Evolutionary conservation across 306 rosid genomes (phyloP), one percentile per base, ranked within the genome.

Genomic region (Neltuma alba): DNA sequence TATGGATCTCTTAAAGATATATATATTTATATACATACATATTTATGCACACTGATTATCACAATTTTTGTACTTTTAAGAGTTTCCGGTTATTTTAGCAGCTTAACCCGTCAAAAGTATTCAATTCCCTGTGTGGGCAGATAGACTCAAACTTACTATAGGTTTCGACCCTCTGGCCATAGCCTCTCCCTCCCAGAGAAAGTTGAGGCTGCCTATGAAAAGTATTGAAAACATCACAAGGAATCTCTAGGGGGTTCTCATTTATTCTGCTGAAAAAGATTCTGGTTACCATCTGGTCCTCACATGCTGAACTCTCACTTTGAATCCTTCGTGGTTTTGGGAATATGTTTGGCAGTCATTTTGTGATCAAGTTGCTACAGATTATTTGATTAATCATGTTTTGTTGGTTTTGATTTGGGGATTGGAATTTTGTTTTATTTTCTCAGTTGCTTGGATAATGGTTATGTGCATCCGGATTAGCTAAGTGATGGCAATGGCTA

Each of bases 31-130:
- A 33, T 33, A 33, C 36, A 33, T 5, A 1, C 36, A n/a, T n/a
- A n/a, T n/a, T n/a, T n/a, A n/a, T n/a, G n/a, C 4, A 37, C 40
- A 48, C 21, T 15, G 16, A 18, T 50, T n/a, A 21, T 30, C 33
- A 20, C 61, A 45, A 64, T 21, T 34, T 83, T 78, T 61, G 63
- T 64, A 41, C 75, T 55, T n/a, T 48, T 74, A 25, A 55, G 15
- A 16, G 74, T 67, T 47, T 79, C 54, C 15, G 12, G 10, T 62
- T 62, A 27, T 45, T 42, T 10, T 36, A 6, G 67, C 38, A 27
- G 65, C 36, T 57, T 57, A 23, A 57, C 33, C 25, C 15, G 11
- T 54, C 23, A 20, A 21, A 54, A 54, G 28, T 54, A 45, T 45
- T 4, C 52, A 45, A 45, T 45, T 45, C 2, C 63, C 18, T 55